These are phyloP conservation scores for Trichosanthes cucumerina DNA, from an alignment of 306 rosid genomes.

Conservation along the genomic window DNA sequence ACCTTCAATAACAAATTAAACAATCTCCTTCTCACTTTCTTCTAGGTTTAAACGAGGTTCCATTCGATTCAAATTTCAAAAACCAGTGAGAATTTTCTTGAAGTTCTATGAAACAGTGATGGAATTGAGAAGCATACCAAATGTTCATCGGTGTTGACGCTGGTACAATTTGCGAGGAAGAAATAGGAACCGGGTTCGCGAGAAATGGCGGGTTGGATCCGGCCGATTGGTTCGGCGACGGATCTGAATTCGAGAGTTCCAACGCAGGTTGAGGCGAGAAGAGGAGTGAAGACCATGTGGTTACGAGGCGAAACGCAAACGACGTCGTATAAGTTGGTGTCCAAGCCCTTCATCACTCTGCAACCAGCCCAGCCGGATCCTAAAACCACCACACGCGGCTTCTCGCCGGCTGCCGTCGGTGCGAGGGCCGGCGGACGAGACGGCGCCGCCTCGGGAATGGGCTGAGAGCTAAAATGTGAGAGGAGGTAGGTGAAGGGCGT, in stretches of 20 bases:
- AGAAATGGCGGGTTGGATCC: constrained; percentile 89
- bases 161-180: constrained; percentile 71
- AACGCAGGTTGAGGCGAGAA: constrained; percentile 92
- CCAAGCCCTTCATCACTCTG: constrained; percentile 70
- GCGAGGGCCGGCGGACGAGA: constrained; percentile 25
- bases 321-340: constrained; percentile 56
- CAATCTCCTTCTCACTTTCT: neutral
- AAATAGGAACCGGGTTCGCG: constrained; percentile 77
- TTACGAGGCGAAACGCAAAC: constrained; percentile 96
- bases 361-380: constrained; percentile 98
- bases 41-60: neutral
- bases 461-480: constrained; percentile 34
- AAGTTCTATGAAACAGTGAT: neutral
- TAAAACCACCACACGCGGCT: constrained; percentile 83
- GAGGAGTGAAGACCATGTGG: constrained; percentile 96
- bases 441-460: constrained; percentile 19
- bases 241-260: constrained; percentile 91
- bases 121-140: constrained; percentile 23
- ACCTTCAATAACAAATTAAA: constrained; percentile 44
- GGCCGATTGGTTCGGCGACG: constrained; percentile 76
- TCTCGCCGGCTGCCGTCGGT: constrained; percentile 54
- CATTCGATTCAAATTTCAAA: neutral
- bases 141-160: constrained; percentile 41
- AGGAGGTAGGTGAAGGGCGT: constrained; percentile 9
- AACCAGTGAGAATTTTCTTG: neutral